phyloP scores from a whole-genome alignment of 495 filamentous ascomycete species.

The Annulohypoxylon bovei region DNA sequence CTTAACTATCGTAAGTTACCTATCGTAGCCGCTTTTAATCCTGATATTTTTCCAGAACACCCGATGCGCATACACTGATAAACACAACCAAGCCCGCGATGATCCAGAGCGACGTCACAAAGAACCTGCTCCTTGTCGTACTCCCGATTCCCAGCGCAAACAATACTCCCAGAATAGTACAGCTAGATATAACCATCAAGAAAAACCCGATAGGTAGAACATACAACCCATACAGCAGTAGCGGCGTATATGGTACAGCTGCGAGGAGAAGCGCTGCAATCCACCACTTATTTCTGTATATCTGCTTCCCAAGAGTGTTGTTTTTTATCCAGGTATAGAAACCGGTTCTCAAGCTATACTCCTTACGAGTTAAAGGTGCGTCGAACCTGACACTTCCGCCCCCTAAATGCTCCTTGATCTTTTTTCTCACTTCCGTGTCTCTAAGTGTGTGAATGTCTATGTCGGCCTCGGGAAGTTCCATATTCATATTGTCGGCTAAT shows the following conservation, averaged over 20 bases:
- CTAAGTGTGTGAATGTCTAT: neutral
- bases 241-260: neutral
- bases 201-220: neutral
- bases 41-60: neutral
- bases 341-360: neutral
- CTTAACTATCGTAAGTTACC: too few relatives aligned
- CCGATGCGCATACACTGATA: neutral
- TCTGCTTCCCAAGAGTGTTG: neutral
- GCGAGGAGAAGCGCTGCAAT: neutral
- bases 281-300: neutral
- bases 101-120: neutral
- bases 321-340: neutral
- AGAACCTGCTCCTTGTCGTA: neutral
- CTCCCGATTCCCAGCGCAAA: neutral
- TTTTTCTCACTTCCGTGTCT: neutral
- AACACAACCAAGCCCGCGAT: neutral
- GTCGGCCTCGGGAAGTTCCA: neutral
- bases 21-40: neutral
- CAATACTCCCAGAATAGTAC: neutral
- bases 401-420: neutral
- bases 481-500: neutral
- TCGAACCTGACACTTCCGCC: neutral
- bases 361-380: neutral
- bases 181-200: neutral
- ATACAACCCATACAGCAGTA: neutral